Evolutionary conservation across 2,329 filamentous ascomycete genomes (phyloP).

Genomic region (Xylaria sp.): DNA sequence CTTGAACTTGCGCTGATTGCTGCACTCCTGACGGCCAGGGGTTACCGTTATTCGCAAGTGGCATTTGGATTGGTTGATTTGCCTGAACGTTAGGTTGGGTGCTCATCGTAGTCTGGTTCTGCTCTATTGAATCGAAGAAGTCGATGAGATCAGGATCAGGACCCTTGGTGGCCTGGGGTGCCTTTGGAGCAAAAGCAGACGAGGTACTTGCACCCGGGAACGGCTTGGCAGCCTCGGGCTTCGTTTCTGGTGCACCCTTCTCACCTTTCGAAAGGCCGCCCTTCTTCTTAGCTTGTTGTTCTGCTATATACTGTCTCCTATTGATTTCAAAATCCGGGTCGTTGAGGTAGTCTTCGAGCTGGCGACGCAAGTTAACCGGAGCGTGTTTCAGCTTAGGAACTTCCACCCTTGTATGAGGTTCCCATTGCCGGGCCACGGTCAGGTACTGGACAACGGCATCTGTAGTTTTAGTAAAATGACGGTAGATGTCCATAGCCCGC

Average conservation of each 20-base stretch:
- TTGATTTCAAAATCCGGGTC: slow-evolving; percentile 97
- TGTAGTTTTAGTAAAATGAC: slow-evolving; percentile 90
- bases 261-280: slow-evolving; percentile 55
- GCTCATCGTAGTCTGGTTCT: slow-evolving; percentile 80
- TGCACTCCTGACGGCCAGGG: slow-evolving; percentile 55
- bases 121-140: slow-evolving; percentile 94
- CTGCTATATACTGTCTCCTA: slow-evolving; percentile 88
- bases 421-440: slow-evolving; percentile 85
- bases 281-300: slow-evolving; percentile 78
- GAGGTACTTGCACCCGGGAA: slow-evolving; percentile 56
- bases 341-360: slow-evolving; percentile 92
- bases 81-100: slow-evolving; percentile 56
- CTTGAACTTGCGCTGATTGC: slow-evolving; percentile 47
- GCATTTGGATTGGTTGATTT: slow-evolving; percentile 42
- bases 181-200: slow-evolving; percentile 54
- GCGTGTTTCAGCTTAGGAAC: slow-evolving; percentile 98
- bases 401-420: slow-evolving; percentile 90
- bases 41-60: slow-evolving; percentile 52
- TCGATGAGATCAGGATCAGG: slow-evolving; percentile 86
- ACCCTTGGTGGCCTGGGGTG: slow-evolving; percentile 65
- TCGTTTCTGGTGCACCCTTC: slow-evolving; percentile 51
- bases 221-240: slow-evolving; percentile 55
- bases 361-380: slow-evolving; percentile 87
- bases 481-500: slow-evolving; percentile 90
- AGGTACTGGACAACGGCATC: slow-evolving; percentile 93